Evolutionary conservation across 1,139 yeast species (phyloP).

Genomic region (Pichia sp.): DNA sequence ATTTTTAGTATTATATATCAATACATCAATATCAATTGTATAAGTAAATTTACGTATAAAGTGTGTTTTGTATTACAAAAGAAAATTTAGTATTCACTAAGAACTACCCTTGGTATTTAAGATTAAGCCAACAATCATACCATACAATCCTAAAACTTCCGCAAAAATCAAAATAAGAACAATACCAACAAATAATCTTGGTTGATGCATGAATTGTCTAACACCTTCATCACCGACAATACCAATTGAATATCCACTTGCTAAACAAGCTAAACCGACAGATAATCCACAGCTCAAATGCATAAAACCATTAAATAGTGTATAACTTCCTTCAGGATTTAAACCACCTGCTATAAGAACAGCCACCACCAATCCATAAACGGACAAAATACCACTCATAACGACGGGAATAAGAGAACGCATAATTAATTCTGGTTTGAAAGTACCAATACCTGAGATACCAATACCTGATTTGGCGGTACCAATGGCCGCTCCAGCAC

Average conservation of each 20-base stretch:
- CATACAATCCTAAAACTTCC: constrained; percentile 94
- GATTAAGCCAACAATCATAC: constrained; percentile 86
- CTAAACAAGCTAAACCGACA: constrained; percentile 93
- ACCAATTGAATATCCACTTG: constrained; percentile 98
- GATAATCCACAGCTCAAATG: constrained; percentile 93
- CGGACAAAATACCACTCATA: constrained; percentile 96
- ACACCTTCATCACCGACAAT: constrained; percentile 99
- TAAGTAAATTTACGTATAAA: neutral
- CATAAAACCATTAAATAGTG: constrained; percentile 92
- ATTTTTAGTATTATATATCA: neutral
- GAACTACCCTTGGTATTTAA: constrained; percentile 83
- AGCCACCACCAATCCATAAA: constrained; percentile 92
- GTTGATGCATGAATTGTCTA: constrained; percentile 93
- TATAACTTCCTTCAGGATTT: constrained; percentile 66
- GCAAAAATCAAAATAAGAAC: constrained; percentile 95
- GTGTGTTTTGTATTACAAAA: neutral
- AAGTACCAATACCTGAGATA: constrained; percentile 84
- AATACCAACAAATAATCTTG: constrained; percentile 89
- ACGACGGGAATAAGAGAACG: constrained; percentile 88
- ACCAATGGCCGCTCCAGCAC: constrained; percentile 97
- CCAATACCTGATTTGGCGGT: constrained; percentile 99
- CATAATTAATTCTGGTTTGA: constrained; percentile 78
- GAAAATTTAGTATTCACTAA: neutral
- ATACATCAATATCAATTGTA: neutral
- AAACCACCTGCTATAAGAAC: constrained; percentile 93